Percentiles rank a stretch among this genome's conserved stretches.
These are phyloP conservation scores for Dactylellina cionopaga DNA, from an alignment of 2,329 filamentous ascomycete genomes.

Conservation along the genomic window DNA sequence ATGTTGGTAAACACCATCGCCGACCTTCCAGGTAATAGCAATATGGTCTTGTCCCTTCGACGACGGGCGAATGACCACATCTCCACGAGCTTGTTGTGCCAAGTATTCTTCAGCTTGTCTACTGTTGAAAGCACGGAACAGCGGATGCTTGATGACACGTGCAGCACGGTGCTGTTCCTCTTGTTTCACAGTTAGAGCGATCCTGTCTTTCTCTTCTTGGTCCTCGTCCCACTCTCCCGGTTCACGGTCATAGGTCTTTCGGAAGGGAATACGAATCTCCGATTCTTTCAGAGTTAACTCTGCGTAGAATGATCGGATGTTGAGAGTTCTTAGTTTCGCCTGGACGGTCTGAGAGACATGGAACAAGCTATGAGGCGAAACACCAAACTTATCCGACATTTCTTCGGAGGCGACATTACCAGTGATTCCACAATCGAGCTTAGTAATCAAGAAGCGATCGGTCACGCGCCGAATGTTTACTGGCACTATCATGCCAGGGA, in stretches of 20 bases:
- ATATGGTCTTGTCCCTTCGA: constrained; percentile 96
- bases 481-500: constrained; percentile 90
- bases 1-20: constrained; percentile 95
- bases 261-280: constrained; percentile 76
- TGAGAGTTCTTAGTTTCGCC: constrained; percentile 86
- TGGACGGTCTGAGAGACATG: constrained; percentile 83
- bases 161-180: constrained; percentile 85
- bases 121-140: constrained; percentile 93
- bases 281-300: constrained; percentile 87
- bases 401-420: constrained; percentile 85
- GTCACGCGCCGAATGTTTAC: constrained; percentile 88
- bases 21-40: constrained; percentile 97
- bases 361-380: constrained; percentile 69
- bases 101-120: constrained; percentile 93
- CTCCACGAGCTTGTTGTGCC: constrained; percentile 83
- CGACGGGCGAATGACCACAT: constrained; percentile 93
- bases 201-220: constrained; percentile 82
- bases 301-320: constrained; percentile 83
- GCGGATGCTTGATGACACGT: constrained; percentile 95
- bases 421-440: constrained; percentile 92
- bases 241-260: constrained; percentile 75
- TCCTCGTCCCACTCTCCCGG: constrained; percentile 86
- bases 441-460: constrained; percentile 91
- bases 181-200: constrained; percentile 85
- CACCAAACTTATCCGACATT: constrained; percentile 75